Base-by-base conservation (phyloP, 2,329 filamentous ascomycete genomes). In the Diplodia mutila region DNA sequence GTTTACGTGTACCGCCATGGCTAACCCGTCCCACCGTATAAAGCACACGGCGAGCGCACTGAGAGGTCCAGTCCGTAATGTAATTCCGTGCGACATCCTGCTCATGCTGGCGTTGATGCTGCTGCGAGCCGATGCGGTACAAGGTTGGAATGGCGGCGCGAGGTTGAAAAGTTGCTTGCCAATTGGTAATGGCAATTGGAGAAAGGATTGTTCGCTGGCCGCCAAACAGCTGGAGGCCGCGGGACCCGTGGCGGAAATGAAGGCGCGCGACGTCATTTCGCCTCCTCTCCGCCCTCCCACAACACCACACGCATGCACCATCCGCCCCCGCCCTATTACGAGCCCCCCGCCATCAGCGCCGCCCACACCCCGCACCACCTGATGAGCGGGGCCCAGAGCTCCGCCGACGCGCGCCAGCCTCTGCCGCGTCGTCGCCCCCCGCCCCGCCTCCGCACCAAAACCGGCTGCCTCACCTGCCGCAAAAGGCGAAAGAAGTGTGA, bases 381-480 rank as follows among this genome's bases (percentile, higher is more conserved):
- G 5, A 61, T 51, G 57, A 49, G 57, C 27, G 42, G 42, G 25
- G 42, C 25, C n/a, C 57, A 49, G 57, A 49, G 42, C 11, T 25
- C 42, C 27, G 57, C 42, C 16, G 21, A 18, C 2, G 27, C 18
- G 27, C 23, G n/a, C n/a, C 46, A 51, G 46, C 23, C 59, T 34
- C 42, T 29, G 7, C 27, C 42, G 8, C 59, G 39, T 11, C 59
- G 59, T 7, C 61, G 61, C 16, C 61, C 61, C 1, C 49, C 61
- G n/a, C 49, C 61, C 5, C 49, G 61, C 23, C 49, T 65, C 7
- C 32, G 61, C 34, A 66, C 52, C n/a, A 66, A 55, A 42, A 59
- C 64, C 8, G 64, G 64, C 39, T 66, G 61, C 29, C 61, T 65
- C 32, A 65, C 61, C 11, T 65, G 61, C 49, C 29, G 61, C 8